phyloP scores from a whole-genome alignment of 1,284 basidiomycete species.

The Fomitiporia mediterranea region DNA sequence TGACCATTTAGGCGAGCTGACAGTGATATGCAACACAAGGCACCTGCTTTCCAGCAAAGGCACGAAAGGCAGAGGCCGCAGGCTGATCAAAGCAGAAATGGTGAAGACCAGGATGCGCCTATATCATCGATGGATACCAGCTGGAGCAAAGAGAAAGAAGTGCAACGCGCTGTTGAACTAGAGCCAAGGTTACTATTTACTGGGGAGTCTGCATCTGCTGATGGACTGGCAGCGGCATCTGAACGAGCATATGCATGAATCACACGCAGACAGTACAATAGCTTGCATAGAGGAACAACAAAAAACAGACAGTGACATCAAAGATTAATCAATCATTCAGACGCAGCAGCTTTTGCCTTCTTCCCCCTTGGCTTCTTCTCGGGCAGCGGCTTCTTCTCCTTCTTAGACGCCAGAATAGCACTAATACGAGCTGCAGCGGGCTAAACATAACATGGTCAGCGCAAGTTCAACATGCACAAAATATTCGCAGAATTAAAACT shows the following conservation, averaged over 20 bases:
- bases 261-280: too few relatives aligned
- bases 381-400: slow-evolving; percentile 67
- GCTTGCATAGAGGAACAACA: too few relatives aligned
- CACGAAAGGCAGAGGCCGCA: too few relatives aligned
- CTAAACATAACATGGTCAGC: slow-evolving; percentile 41
- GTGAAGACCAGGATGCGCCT: not conserved
- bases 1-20: too few relatives aligned
- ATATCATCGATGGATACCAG: not conserved
- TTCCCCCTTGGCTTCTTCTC: slow-evolving; percentile 74
- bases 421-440: slow-evolving; percentile 79
- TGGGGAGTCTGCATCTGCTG: not conserved
- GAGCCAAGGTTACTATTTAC: not conserved
- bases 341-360: slow-evolving; percentile 41
- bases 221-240: not conserved
- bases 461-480: slow-evolving; percentile 3
- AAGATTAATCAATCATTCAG: too few relatives aligned
- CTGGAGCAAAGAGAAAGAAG: not conserved
- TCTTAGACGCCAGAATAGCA: slow-evolving; percentile 66
- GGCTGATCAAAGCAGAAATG: not conserved
- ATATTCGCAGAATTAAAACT: slow-evolving; percentile 12
- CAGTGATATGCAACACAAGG: too few relatives aligned
- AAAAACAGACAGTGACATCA: too few relatives aligned
- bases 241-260: too few relatives aligned
- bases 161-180: not conserved
- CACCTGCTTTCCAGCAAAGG: slow-evolving; percentile 11